Base-by-base conservation (phyloP, 2,329 filamentous ascomycete genomes). In the Talaromyces verruculosus region DNA sequence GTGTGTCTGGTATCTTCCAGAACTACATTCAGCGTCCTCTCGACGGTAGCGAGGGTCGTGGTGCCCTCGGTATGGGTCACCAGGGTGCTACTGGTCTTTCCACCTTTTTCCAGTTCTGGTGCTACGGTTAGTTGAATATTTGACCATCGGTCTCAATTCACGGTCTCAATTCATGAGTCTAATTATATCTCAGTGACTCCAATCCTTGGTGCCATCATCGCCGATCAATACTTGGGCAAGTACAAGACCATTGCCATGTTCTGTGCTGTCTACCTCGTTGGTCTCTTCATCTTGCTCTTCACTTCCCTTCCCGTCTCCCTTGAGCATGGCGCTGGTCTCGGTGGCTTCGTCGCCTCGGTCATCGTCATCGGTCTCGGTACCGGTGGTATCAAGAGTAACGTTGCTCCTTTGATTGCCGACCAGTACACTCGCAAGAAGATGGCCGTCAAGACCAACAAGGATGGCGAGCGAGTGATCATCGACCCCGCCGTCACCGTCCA, bases 401-500 rank as follows among this genome's bases (percentile, higher is more conserved):
- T 85, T 53, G 80, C 82, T 61, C 84, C 84, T 55, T 72, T 86
- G 67, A 88, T 88, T 70, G 88, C 87, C 61, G 88, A 91, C 69
- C 89, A 91, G 78, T 88, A 90, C 70, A 83, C 82, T 64, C 79
- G 81, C 71, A 86, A 83, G 75, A 86, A 76, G 74, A 87, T 83
- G 80, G 81, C 79, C 61, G 72, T 81, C 22, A 74, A 75, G 65
- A 80, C 78, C 17, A 73, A 73, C 49, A 76, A 78, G 68, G 80
- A 78, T 55, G 84, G 83, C 22, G 79, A 85, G 73, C 80, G 82
- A 19, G 87, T 91, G 63, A 83, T 91, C 68, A 84, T 90, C 30
- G 88, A 91, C 70, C 88, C 88, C 0, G 82, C 84, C 45, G 80
- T 90, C 64, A 91, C 89, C 1, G 84, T 88, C 68, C 86, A 89